Base-by-base conservation (phyloP, 1,139 yeast species). In the Keqinozyma sinolaborantium region DNA sequence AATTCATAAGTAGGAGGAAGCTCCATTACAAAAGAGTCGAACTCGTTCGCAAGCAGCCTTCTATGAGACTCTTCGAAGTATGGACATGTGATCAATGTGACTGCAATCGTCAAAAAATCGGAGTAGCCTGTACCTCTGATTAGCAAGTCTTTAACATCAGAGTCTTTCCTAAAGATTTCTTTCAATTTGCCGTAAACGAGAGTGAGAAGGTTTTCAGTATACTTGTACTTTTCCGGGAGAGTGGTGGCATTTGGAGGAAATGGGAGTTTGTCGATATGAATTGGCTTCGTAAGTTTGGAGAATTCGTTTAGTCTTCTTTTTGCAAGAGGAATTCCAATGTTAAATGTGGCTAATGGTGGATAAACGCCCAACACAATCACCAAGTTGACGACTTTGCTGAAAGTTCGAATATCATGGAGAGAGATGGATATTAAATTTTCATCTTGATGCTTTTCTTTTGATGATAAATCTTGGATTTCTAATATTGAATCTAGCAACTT, bases 321-420 rank as follows among this genome's bases (percentile, higher is more conserved):
- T 4, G 70, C 79, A 19, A 83, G 52, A 0, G 94, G 88, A 4
- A 86, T 70, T 0, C 92, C 87, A 11, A 79, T 66, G 3, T 71
- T 72, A 21, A 62, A 66, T 1, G 52, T 41, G 2, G 78, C 73
- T 3, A 86, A 44, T 20, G 77, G 73, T 0, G 92, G 78, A 42
- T 83, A 83, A 0, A 88, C 67, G 0, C 95, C 90, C 39, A 78
- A 82, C 1, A 83, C 57, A 0, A 88, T 74, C 2, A 90, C 63
- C 11, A 81, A 40, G 39, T 82, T 83, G 16, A 82, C 57, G 29
- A 90, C 50, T 18, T 70, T 73, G 30, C 85, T 81, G 38, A 90
- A 75, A 2, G 77, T 73, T 50, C 79, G 82, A 66, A 90, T 78
- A 51, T 90, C 97, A 48, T 86, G 90, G 8, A 90, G 63, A 0